Conservation (phyloP, 805 yeast genomes). For the Ogataea pini region DNA sequence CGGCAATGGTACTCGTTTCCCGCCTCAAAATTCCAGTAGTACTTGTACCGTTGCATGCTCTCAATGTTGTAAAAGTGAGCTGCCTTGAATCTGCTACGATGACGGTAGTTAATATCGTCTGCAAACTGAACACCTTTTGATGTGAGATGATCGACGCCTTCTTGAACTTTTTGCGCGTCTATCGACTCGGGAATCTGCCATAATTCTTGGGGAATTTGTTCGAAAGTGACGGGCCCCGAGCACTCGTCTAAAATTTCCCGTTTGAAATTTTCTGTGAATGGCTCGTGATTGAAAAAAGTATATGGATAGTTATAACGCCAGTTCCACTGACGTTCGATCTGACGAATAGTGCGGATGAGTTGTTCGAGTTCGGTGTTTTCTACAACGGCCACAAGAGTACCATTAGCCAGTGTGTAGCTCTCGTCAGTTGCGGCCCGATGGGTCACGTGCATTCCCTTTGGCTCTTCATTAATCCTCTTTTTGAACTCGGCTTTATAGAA, state of each 20-base stretch:
- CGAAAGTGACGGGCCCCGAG: slow-evolving; percentile 29
- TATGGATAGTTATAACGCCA: slow-evolving; percentile 69
- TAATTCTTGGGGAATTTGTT: slow-evolving; percentile 37
- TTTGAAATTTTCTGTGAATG: slow-evolving; percentile 59
- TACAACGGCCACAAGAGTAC: slow-evolving; percentile 68
- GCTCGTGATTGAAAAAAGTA: slow-evolving; percentile 67
- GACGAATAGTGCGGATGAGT: slow-evolving; percentile 50
- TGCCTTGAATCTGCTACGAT: slow-evolving; percentile 85
- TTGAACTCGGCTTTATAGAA: slow-evolving; percentile 38
- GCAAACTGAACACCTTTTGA: slow-evolving; percentile 66
- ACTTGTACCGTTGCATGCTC: slow-evolving; percentile 64
- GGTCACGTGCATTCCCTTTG: slow-evolving; percentile 38
- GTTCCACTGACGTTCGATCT: slow-evolving; percentile 64
- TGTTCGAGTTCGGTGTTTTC: slow-evolving; percentile 56
- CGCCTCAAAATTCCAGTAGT: slow-evolving; percentile 95
- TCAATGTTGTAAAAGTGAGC: slow-evolving; percentile 80
- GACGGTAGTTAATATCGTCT: slow-evolving; percentile 71
- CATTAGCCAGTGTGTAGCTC: slow-evolving; percentile 47
- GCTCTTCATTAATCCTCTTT: slow-evolving; percentile 43
- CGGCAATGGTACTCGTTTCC: slow-evolving; percentile 73
- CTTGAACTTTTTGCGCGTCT: slow-evolving; percentile 38
- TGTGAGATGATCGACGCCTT: slow-evolving; percentile 23
- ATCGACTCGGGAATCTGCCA: slow-evolving; percentile 64
- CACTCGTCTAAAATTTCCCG: slow-evolving; percentile 38
- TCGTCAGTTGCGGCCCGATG: slow-evolving; percentile 13